phyloP scores from a whole-genome alignment of 495 filamentous ascomycete genomes.

The Neurospora intermedia region DNA sequence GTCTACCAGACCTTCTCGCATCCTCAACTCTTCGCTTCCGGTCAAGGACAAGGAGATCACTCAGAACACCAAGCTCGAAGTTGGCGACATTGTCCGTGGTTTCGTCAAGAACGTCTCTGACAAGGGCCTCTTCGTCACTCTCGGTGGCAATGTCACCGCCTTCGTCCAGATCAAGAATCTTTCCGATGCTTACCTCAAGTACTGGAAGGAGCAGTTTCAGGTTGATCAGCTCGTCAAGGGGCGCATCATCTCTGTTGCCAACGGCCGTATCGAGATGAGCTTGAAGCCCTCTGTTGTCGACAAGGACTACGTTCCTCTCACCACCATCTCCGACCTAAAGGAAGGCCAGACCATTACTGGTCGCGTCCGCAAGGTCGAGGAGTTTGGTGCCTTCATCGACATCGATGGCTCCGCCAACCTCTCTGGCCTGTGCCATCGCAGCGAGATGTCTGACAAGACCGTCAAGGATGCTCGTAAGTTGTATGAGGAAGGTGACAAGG shows the following conservation, averaged over 20 bases:
- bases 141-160: slow-evolving; percentile 70
- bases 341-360: slow-evolving; percentile 74
- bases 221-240: slow-evolving; percentile 83
- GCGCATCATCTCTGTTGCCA: slow-evolving; percentile 59
- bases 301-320: slow-evolving; percentile 59
- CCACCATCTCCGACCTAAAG: slow-evolving; percentile 61
- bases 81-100: slow-evolving; percentile 73
- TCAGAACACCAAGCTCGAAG: slow-evolving; percentile 55
- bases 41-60: slow-evolving; percentile 74
- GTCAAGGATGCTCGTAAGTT: slow-evolving; percentile 72
- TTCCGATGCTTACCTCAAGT: slow-evolving; percentile 82
- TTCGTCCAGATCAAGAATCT: slow-evolving; percentile 77
- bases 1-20: slow-evolving; percentile 75
- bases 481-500: slow-evolving; percentile 77
- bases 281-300: slow-evolving; percentile 77
- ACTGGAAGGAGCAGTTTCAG: slow-evolving; percentile 87
- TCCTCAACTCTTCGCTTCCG: slow-evolving; percentile 74
- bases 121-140: slow-evolving; percentile 70
- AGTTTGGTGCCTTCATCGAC: slow-evolving; percentile 89
- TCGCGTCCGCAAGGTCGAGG: slow-evolving; percentile 82
- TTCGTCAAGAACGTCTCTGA: slow-evolving; percentile 83
- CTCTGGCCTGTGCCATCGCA: slow-evolving; percentile 84
- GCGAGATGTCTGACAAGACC: slow-evolving; percentile 72
- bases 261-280: slow-evolving; percentile 72
- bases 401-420: slow-evolving; percentile 75